phyloP scores from a whole-genome alignment of 176 grass and related monocot species.

The Musa itinerans region DNA sequence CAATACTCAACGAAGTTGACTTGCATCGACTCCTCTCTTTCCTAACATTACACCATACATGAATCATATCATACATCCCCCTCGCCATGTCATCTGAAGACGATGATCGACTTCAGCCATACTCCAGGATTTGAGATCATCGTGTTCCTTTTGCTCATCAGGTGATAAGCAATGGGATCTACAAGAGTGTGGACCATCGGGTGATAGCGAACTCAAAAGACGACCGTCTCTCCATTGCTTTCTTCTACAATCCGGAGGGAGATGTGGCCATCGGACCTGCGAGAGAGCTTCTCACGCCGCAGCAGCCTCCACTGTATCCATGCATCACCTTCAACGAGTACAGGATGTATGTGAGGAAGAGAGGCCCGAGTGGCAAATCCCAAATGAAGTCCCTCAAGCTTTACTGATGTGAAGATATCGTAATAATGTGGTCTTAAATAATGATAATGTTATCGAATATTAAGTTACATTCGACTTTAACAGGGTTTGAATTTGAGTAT shows the following conservation, averaged over 20 bases:
- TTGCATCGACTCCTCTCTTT: too few species aligned
- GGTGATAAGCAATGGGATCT: conserved; percentile 52
- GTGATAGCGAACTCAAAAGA: conserved; percentile 26
- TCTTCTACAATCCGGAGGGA: conserved; percentile 62
- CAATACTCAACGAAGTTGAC: too few species aligned
- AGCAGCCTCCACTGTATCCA: conserved; percentile 21
- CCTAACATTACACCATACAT: too few species aligned
- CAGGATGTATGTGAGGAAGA: conserved; percentile 38
- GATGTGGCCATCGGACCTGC: conserved; percentile 41
- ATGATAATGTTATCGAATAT: too few species aligned
- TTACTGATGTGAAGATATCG: not conserved
- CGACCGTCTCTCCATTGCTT: conserved; percentile 46
- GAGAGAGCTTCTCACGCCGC: conserved; percentile 16
- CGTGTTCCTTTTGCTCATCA: not conserved
- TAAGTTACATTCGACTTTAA: too few species aligned
- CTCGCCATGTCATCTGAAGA: not conserved
- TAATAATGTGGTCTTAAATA: too few species aligned
- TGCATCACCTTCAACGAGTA: conserved; percentile 42
- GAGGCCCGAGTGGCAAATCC: conserved; percentile 35
- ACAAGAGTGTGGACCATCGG: conserved; percentile 63
- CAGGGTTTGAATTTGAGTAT: too few species aligned
- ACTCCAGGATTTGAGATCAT: too few species aligned
- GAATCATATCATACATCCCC: not conserved
- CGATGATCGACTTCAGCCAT: not conserved
- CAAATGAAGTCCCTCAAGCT: conserved; percentile 33